These are phyloP conservation scores for Recurvomyces mirabilis DNA, from an alignment of 495 filamentous ascomycete genomes.

Conservation along the genomic window DNA sequence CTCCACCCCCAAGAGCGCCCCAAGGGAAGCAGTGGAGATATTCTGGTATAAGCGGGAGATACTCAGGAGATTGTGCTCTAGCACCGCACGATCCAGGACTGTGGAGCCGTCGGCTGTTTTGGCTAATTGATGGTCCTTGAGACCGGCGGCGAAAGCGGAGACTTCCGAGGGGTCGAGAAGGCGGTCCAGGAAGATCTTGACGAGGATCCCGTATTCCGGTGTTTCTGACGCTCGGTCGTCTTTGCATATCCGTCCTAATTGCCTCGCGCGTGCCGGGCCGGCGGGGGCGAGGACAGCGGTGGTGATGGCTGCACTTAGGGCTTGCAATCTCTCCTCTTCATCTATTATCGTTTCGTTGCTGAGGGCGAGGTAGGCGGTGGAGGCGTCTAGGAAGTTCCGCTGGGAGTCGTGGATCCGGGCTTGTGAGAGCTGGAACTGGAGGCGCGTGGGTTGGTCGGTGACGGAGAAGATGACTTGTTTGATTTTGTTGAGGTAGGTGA, in stretches of 20 bases:
- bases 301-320: constrained; percentile 77
- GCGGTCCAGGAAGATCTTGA: constrained; percentile 95
- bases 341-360: constrained; percentile 63
- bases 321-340: constrained; percentile 74
- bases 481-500: constrained; percentile 79
- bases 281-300: constrained; percentile 93
- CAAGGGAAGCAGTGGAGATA: constrained; percentile 70
- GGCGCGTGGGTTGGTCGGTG: constrained; percentile 52
- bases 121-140: constrained; percentile 81
- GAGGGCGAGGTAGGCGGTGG: constrained; percentile 74
- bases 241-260: constrained; percentile 77
- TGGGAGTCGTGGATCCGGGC: constrained; percentile 87
- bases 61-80: constrained; percentile 89
- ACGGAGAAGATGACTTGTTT: constrained; percentile 82
- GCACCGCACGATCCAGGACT: constrained; percentile 84
- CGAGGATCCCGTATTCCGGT: constrained; percentile 75
- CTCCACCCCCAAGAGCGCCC: constrained; percentile 61
- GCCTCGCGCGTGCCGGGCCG: constrained; percentile 69
- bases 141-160: constrained; percentile 64
- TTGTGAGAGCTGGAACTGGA: constrained; percentile 82
- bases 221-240: constrained; percentile 72
- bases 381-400: constrained; percentile 82
- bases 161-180: constrained; percentile 72
- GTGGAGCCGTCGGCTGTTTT: constrained; percentile 79
- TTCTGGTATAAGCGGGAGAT: constrained; percentile 81